A percentile compares a stretch with the other conserved stretches of the same genome.
These are phyloP conservation scores for Eucalyptus cloeziana DNA, from an alignment of 345 rosid genomes.

Conservation along the genomic window DNA sequence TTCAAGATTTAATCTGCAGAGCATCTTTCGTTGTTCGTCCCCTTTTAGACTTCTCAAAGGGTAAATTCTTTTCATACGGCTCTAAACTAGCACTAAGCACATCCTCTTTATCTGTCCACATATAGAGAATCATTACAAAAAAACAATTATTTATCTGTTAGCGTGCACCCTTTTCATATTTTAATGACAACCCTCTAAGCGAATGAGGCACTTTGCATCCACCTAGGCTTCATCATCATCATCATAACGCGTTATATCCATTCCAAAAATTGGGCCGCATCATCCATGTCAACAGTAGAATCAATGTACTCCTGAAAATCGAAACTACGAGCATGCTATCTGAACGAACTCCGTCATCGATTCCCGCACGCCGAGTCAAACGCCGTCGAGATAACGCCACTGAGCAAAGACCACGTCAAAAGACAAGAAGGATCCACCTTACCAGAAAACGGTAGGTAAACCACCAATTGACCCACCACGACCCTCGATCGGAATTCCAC, in stretches of 20 bases:
- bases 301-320: neutral
- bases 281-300: neutral
- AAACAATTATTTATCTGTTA: neutral
- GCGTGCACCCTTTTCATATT: neutral
- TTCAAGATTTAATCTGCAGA: neutral
- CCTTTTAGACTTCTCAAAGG: neutral
- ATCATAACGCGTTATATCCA: neutral
- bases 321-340: neutral
- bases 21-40: neutral
- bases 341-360: neutral
- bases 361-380: neutral
- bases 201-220: neutral
- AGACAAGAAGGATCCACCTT: neutral
- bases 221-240: neutral
- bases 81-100: neutral
- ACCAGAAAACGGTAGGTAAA: neutral
- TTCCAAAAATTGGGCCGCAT: neutral
- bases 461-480: neutral
- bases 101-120: neutral
- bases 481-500: neutral
- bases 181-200: no score
- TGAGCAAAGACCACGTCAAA: neutral
- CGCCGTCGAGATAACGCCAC: neutral
- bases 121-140: neutral
- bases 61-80: neutral